These are phyloP conservation scores for Polytrichum commune DNA, from an alignment of 225 moss, liverwort and hornwort genomes.

Conservation along the genomic window DNA sequence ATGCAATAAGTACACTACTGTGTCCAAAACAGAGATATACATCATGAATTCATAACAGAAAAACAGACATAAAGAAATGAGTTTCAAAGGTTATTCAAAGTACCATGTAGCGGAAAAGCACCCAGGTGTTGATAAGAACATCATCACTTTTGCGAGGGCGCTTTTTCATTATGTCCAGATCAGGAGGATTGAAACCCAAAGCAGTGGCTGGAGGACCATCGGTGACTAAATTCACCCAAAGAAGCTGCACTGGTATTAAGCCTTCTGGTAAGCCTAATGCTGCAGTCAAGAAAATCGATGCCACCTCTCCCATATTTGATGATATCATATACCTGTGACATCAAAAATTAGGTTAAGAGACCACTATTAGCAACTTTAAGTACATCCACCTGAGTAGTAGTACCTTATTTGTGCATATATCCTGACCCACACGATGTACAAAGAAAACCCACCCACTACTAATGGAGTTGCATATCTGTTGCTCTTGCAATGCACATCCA, in stretches of 20 bases:
- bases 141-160: slow-evolving; percentile 84
- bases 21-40: too few species aligned
- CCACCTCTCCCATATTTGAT: slow-evolving; percentile 94
- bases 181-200: slow-evolving; percentile 94
- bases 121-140: slow-evolving; percentile 81
- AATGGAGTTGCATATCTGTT: too few species aligned
- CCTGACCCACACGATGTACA: too few species aligned
- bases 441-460: too few species aligned
- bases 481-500: too few species aligned
- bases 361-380: too few species aligned
- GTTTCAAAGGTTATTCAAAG: background rate
- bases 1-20: too few species aligned
- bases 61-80: too few species aligned
- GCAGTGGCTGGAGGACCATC: slow-evolving; percentile 99
- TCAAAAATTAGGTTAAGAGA: background rate
- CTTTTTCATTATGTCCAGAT: slow-evolving; percentile 83
- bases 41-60: too few species aligned
- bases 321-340: slow-evolving; percentile 88
- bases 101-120: slow-evolving; percentile 95
- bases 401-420: too few species aligned
- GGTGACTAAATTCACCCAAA: slow-evolving; percentile 97
- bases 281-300: slow-evolving; percentile 90
- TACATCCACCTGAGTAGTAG: too few species aligned
- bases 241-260: slow-evolving; percentile 84
- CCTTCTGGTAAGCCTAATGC: slow-evolving; percentile 96